These are phyloP conservation scores for Macrolepiota albuminosa DNA, from an alignment of 768 basidiomycete genomes.

Conservation along the genomic window DNA sequence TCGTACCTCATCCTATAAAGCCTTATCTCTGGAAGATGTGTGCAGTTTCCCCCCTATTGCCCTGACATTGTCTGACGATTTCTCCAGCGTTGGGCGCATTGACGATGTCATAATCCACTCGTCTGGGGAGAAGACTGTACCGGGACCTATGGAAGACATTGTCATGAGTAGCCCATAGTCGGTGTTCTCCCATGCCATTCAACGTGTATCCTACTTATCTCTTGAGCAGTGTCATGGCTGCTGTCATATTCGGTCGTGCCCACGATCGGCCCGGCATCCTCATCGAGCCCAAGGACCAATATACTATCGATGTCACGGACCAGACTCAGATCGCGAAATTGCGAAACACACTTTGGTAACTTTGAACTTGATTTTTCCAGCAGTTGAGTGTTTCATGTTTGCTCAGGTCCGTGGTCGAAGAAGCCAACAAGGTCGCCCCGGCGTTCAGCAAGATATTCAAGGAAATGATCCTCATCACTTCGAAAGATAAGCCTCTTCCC, in stretches of 20 bases:
- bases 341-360: conserved; percentile 29
- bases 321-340: conserved; percentile 19
- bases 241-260: conserved; percentile 35
- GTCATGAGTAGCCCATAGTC: too few species aligned
- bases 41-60: not conserved
- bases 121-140: too few species aligned
- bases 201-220: not conserved
- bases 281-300: conserved; percentile 16
- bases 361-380: not conserved
- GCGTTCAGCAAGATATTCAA: not conserved
- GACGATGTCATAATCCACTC: too few species aligned
- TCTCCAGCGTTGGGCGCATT: conserved; percentile 13
- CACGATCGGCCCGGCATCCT: conserved; percentile 23
- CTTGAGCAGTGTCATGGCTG: conserved; percentile 12
- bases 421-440: conserved; percentile 36
- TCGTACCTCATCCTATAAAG: conserved; percentile 31
- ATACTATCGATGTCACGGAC: conserved; percentile 19
- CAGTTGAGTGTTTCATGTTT: not conserved
- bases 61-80: not conserved
- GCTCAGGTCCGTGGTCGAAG: conserved; percentile 31
- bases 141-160: too few species aligned
- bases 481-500: too few species aligned
- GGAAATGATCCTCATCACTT: too few species aligned
- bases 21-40: conserved; percentile 31
- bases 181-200: conserved; percentile 6